Conservation (phyloP, 257 asterid species). For the Ballota nigra region DNA sequence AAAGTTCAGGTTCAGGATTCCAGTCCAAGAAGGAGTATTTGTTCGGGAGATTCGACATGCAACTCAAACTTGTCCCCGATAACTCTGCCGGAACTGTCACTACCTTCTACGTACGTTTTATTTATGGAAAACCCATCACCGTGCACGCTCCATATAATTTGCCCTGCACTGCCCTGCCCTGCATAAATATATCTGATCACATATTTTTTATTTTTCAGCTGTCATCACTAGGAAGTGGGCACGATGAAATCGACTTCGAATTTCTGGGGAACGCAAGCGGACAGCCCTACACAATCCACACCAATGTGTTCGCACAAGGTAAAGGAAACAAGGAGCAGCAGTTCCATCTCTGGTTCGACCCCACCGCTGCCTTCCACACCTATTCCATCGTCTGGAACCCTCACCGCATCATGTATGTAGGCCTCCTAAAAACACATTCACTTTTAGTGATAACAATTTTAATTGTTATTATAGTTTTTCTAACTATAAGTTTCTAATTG, state of each 20-base stretch:
- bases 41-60: conserved; percentile 49
- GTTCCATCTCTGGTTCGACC: conserved; percentile 46
- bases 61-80: conserved; percentile 34
- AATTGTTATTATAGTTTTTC: too few species aligned
- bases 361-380: conserved; percentile 39
- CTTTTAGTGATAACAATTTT: too few species aligned
- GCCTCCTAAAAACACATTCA: too few species aligned
- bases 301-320: conserved; percentile 42
- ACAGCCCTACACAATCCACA: conserved; percentile 41
- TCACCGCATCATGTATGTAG: conserved; percentile 33
- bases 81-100: conserved; percentile 60
- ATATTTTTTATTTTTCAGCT: conserved; percentile 22
- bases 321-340: conserved; percentile 46
- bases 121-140: too few species aligned
- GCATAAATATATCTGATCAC: not conserved
- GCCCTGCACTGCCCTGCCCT: too few species aligned
- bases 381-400: conserved; percentile 44
- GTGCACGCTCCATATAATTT: too few species aligned
- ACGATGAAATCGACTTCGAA: conserved; percentile 46
- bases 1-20: conserved; percentile 46
- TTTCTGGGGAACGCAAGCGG: conserved; percentile 38
- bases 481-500: too few species aligned
- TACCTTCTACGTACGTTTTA: conserved; percentile 41
- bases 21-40: conserved; percentile 45
- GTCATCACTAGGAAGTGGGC: conserved; percentile 34